A percentile compares a stretch with the other conserved stretches of the same genome.
phyloP scores from a whole-genome alignment of 106 monocot genomes.

The Vanilla planifolia region DNA sequence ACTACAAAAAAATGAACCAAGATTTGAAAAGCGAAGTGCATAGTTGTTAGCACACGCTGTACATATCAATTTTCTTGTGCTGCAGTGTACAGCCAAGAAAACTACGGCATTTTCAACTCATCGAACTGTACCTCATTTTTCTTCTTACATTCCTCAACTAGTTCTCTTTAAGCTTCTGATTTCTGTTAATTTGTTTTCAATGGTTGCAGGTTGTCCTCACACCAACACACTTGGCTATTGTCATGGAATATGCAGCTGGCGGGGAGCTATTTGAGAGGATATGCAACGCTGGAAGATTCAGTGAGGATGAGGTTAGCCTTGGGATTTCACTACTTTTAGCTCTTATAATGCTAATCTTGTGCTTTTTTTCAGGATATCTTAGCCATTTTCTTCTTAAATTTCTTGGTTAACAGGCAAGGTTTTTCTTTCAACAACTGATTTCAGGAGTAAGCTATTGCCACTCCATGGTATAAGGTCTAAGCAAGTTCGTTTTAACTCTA shows the following conservation, averaged over 20 bases:
- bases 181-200: not conserved
- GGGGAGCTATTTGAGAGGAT: constrained; percentile 92
- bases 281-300: constrained; percentile 76
- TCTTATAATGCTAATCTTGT: not conserved
- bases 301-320: constrained; percentile 67
- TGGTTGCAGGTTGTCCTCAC: constrained; percentile 64
- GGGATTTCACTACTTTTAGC: not conserved
- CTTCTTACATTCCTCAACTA: too few species aligned
- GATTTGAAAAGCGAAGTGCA: too few species aligned
- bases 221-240: constrained; percentile 83
- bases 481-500: not conserved
- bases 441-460: constrained; percentile 91
- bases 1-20: too few species aligned
- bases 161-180: not conserved
- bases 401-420: constrained; percentile 56
- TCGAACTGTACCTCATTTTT: too few species aligned
- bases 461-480: constrained; percentile 39
- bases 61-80: too few species aligned
- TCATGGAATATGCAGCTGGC: constrained; percentile 98
- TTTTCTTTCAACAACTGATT: constrained; percentile 90
- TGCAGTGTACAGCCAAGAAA: too few species aligned
- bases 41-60: too few species aligned
- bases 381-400: too few species aligned
- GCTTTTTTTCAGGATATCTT: too few species aligned
- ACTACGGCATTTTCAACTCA: too few species aligned